These are phyloP conservation scores for Talaromyces sp. DNA, from an alignment of 2,329 filamentous ascomycete species.

Conservation along the genomic window DNA sequence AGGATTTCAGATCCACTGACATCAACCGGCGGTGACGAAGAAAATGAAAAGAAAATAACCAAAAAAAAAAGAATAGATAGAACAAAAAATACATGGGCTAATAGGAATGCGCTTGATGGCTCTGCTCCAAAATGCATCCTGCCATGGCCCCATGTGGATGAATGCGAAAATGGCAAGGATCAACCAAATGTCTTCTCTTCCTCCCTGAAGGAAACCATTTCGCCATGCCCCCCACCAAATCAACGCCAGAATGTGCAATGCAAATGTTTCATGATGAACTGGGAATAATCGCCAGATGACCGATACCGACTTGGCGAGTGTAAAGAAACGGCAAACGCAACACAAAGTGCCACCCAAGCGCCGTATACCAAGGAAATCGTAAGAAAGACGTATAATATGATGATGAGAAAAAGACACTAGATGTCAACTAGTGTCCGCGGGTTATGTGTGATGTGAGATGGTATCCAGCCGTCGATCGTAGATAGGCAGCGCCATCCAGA, in stretches of 20 bases:
- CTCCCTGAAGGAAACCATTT: conserved; percentile 3
- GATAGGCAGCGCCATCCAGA: background rate
- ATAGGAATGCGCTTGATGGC: background rate
- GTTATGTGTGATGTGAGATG: background rate
- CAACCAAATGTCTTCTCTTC: conserved; percentile 6
- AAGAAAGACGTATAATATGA: background rate
- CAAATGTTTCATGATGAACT: conserved; percentile 6
- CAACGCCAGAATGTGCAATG: conserved; percentile 12
- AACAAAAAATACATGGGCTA: background rate
- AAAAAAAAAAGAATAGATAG: background rate
- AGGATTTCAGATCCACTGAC: conserved; percentile 5
- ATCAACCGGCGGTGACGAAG: conserved; percentile 5
- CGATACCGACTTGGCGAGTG: background rate
- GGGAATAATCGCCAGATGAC: conserved; percentile 4
- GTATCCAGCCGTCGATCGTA: background rate
- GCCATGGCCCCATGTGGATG: background rate
- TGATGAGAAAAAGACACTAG: background rate
- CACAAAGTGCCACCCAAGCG: conserved; percentile 10
- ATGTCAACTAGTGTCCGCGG: no score
- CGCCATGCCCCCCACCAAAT: conserved; percentile 5
- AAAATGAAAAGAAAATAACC: background rate
- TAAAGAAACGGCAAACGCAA: background rate
- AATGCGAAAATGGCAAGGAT: conserved; percentile 7
- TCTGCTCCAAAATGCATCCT: background rate
- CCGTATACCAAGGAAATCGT: conserved; percentile 3